Evolutionary conservation across 352 stramenopile genomes (phyloP).

Genomic region (Phytopythium sindhum): DNA sequence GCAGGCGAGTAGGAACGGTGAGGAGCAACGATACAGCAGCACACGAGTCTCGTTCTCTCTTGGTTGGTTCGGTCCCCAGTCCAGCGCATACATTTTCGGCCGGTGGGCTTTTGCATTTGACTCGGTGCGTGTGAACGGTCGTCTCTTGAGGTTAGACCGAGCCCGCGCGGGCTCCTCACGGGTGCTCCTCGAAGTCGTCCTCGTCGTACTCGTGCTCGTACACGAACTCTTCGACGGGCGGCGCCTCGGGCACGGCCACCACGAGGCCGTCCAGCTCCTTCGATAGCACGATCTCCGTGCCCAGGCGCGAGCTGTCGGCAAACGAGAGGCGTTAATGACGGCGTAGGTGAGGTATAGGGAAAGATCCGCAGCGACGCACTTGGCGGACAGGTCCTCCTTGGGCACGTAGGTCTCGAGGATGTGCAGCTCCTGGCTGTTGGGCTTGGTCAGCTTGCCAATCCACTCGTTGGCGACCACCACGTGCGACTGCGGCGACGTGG

Average conservation of each 20-base stretch:
- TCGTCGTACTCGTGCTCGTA: constrained; percentile 88
- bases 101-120: neutral
- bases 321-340: constrained; percentile 4
- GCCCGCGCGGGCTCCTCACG: constrained; percentile 12
- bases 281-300: constrained; percentile 83
- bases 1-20: neutral
- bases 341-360: neutral
- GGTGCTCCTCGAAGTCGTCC: constrained; percentile 64
- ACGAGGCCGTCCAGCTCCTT: constrained; percentile 87
- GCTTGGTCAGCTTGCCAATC: constrained; percentile 67
- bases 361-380: constrained; percentile 35
- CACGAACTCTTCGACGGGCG: constrained; percentile 78
- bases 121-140: neutral
- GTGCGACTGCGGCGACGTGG: constrained; percentile 79
- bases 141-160: neutral
- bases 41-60: constrained; percentile 3
- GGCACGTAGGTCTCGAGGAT: constrained; percentile 79
- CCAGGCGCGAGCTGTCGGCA: constrained; percentile 64
- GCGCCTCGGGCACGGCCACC: constrained; percentile 80
- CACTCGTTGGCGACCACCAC: constrained; percentile 88
- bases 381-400: constrained; percentile 71
- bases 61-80: neutral
- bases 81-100: neutral
- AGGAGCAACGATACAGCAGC: neutral
- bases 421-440: constrained; percentile 73